phyloP scores from a whole-genome alignment of 1,139 yeast species.

The Candida freyschussii region DNA sequence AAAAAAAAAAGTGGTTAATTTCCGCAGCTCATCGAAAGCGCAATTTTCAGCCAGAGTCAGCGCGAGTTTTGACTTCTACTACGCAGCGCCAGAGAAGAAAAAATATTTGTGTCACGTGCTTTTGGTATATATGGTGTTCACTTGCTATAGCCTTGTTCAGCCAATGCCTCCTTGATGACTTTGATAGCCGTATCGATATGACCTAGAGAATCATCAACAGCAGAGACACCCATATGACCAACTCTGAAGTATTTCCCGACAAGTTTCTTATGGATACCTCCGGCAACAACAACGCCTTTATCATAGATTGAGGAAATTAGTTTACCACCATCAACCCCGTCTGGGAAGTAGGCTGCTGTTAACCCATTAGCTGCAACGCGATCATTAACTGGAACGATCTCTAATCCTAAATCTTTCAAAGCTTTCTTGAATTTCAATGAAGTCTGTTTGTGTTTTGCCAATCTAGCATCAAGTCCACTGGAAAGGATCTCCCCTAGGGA shows the following conservation, averaged over 20 bases:
- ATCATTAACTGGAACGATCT: conserved; percentile 56
- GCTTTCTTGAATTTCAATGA: conserved; percentile 63
- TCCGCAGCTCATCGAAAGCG: conserved; percentile 5
- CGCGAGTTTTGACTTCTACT: no score
- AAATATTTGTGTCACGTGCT: no score
- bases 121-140: conserved; percentile 2
- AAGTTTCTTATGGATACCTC: conserved; percentile 83
- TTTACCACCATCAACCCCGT: conserved; percentile 63
- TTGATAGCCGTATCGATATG: conserved; percentile 37
- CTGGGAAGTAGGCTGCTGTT: conserved; percentile 83
- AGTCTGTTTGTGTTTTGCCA: conserved; percentile 56
- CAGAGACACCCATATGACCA: conserved; percentile 89
- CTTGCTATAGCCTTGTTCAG: conserved; percentile 37
- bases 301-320: conserved; percentile 52
- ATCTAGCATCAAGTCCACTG: conserved; percentile 54
- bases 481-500: conserved; percentile 70
- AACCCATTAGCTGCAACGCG: conserved; percentile 80
- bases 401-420: conserved; percentile 57
- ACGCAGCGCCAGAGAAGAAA: no score
- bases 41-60: conserved; percentile 6
- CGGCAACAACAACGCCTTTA: conserved; percentile 79
- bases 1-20: neutral
- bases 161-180: conserved; percentile 36
- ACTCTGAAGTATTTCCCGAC: conserved; percentile 83
- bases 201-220: conserved; percentile 35